These are phyloP conservation scores for Ogataea siamensis DNA, from an alignment of 805 yeast genomes.

Conservation along the genomic window DNA sequence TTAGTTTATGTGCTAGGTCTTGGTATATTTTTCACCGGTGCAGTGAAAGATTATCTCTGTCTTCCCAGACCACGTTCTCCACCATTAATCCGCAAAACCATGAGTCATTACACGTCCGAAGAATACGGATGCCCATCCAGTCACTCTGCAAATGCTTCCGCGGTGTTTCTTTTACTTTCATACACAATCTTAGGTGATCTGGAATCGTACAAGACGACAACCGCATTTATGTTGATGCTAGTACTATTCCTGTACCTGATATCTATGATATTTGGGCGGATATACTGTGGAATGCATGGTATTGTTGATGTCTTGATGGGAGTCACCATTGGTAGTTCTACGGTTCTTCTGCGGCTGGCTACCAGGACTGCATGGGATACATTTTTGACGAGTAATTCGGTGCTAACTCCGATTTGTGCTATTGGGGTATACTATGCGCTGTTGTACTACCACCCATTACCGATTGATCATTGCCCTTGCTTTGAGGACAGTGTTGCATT, in stretches of 20 bases:
- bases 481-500: slow-evolving; percentile 94
- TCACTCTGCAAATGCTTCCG: slow-evolving; percentile 92
- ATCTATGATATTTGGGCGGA: slow-evolving; percentile 72
- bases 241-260: slow-evolving; percentile 48
- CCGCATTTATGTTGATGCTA: slow-evolving; percentile 7
- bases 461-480: slow-evolving; percentile 94
- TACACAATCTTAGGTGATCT: slow-evolving; percentile 14
- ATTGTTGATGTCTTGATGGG: slow-evolving; percentile 74
- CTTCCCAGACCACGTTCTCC: slow-evolving; percentile 92
- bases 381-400: slow-evolving; percentile 33
- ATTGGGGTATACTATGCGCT: slow-evolving; percentile 44
- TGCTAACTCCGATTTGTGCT: slow-evolving; percentile 38
- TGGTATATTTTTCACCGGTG: slow-evolving; percentile 72
- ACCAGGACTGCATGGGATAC: slow-evolving; percentile 46
- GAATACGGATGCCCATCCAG: slow-evolving; percentile 96
- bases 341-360: slow-evolving; percentile 47
- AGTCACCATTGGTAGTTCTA: slow-evolving; percentile 53
- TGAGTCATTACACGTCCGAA: slow-evolving; percentile 85
- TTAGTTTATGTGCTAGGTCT: slow-evolving; percentile 58
- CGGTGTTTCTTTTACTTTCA: slow-evolving; percentile 58
- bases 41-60: slow-evolving; percentile 79
- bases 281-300: slow-evolving; percentile 98
- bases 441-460: slow-evolving; percentile 72
- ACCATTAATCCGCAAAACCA: slow-evolving; percentile 83
- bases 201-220: slow-evolving; percentile 14